Evolutionary conservation across 345 rosid genomes (phyloP).

Genomic region (Durio zibethinus): DNA sequence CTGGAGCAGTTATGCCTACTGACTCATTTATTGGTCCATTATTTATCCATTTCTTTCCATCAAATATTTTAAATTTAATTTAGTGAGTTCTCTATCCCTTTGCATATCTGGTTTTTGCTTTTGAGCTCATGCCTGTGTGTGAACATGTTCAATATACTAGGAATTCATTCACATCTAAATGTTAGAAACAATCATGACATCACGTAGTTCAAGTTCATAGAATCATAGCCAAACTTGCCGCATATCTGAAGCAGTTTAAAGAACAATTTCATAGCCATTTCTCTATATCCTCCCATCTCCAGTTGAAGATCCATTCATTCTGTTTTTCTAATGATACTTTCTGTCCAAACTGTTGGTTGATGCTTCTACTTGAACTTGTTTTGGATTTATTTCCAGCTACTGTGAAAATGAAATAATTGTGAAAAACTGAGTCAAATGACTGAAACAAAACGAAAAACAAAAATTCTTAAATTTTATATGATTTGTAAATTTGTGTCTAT

Average conservation of each 20-base stretch:
- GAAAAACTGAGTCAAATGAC: no score
- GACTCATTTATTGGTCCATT: slow-evolving; percentile 60
- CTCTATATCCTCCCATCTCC: not conserved
- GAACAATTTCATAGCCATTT: not conserved
- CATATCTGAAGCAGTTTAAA: no score
- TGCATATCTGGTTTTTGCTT: not conserved
- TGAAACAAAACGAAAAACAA: no score
- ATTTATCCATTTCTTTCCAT: slow-evolving; percentile 64
- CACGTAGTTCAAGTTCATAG: not conserved
- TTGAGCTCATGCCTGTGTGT: not conserved
- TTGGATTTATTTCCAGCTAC: not conserved
- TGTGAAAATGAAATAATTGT: no score
- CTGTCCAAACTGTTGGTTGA: not conserved
- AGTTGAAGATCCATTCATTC: not conserved
- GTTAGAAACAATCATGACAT: not conserved
- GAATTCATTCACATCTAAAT: not conserved
- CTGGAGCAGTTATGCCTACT: slow-evolving; percentile 65
- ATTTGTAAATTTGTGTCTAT: no score
- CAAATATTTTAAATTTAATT: slow-evolving; percentile 43
- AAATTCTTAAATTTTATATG: no score
- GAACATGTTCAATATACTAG: not conserved
- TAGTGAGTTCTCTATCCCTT: slow-evolving; percentile 38
- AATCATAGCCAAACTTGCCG: not conserved
- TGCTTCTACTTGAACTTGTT: no score
- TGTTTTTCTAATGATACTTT: not conserved